Percentiles rank a stretch among this genome's conserved stretches.
Evolutionary conservation across 495 filamentous ascomycete genomes (phyloP).

Genomic region (Xylaria intraflava): DNA sequence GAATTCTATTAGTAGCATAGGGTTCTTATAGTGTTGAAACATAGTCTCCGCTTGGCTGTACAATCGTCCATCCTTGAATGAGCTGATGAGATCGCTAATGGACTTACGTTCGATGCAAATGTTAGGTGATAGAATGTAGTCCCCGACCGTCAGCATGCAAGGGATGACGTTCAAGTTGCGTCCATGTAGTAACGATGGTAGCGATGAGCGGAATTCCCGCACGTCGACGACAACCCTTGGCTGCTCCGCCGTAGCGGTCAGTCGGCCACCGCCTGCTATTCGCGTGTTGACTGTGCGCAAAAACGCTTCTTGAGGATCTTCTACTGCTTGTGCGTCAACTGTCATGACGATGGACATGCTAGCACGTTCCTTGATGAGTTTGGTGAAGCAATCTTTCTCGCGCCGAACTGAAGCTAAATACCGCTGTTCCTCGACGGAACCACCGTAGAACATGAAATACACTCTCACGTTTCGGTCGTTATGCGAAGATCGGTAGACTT

Average conservation of each 20-base stretch:
- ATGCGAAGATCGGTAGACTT: constrained; percentile 94
- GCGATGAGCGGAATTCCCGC: constrained; percentile 87
- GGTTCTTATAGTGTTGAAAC: constrained; percentile 83
- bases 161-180: constrained; percentile 79
- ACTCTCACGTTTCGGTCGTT: constrained; percentile 80
- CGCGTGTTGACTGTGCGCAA: constrained; percentile 93
- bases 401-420: constrained; percentile 82
- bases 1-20: constrained; percentile 94
- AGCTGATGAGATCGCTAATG: constrained; percentile 81
- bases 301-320: constrained; percentile 88
- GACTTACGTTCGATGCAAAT: constrained; percentile 96
- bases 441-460: constrained; percentile 93
- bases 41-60: constrained; percentile 92
- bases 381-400: constrained; percentile 93
- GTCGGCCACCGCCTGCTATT: constrained; percentile 85
- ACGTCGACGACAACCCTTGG: constrained; percentile 92
- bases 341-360: constrained; percentile 82
- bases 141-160: constrained; percentile 92
- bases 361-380: constrained; percentile 86
- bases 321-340: constrained; percentile 58
- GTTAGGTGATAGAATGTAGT: constrained; percentile 85
- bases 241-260: constrained; percentile 84
- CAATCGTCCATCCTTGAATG: constrained; percentile 83
- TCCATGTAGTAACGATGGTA: constrained; percentile 87
- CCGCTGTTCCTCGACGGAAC: constrained; percentile 92